Evolutionary conservation across 2,329 filamentous ascomycete species (phyloP).

Genomic region (Akanthomyces lecanii): DNA sequence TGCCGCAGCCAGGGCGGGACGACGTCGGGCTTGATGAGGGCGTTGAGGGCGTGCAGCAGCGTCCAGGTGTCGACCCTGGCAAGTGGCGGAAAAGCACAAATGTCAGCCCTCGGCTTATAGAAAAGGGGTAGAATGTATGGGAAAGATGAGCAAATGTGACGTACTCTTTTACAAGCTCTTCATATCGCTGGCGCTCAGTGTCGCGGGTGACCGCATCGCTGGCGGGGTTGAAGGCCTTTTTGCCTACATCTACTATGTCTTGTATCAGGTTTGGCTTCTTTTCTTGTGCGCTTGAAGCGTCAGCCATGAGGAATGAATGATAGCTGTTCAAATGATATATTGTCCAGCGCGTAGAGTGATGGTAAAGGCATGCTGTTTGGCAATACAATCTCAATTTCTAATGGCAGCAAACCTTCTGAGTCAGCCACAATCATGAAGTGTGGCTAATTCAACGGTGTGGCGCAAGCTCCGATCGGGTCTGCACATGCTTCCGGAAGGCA

Average conservation of each 20-base stretch:
- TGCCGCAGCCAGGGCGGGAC: constrained; percentile 57
- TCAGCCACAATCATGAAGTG: constrained; percentile 1
- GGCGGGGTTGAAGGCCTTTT: constrained; percentile 46
- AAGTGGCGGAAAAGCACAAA: background rate
- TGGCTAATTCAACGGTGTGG: constrained; percentile 1
- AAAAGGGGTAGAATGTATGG: no score
- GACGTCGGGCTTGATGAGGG: constrained; percentile 57
- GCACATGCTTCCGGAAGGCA: background rate
- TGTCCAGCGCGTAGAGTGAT: background rate
- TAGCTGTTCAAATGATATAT: background rate
- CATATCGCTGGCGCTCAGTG: constrained; percentile 37
- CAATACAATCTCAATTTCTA: background rate
- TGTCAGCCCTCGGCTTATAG: background rate
- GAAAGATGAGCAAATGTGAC: constrained; percentile 12
- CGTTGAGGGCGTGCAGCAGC: constrained; percentile 58
- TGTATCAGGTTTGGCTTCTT: constrained; percentile 31
- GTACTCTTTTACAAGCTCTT: constrained; percentile 47
- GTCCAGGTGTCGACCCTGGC: constrained; percentile 40
- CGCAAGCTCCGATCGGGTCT: background rate
- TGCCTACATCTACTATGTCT: constrained; percentile 37
- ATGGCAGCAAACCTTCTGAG: background rate
- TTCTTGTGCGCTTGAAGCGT: constrained; percentile 21
- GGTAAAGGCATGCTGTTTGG: background rate
- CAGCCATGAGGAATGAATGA: constrained; percentile 24
- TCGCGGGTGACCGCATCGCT: constrained; percentile 31